Conservation (phyloP, 2,329 filamentous ascomycete species). For the Rasamsonia emersonii region DNA sequence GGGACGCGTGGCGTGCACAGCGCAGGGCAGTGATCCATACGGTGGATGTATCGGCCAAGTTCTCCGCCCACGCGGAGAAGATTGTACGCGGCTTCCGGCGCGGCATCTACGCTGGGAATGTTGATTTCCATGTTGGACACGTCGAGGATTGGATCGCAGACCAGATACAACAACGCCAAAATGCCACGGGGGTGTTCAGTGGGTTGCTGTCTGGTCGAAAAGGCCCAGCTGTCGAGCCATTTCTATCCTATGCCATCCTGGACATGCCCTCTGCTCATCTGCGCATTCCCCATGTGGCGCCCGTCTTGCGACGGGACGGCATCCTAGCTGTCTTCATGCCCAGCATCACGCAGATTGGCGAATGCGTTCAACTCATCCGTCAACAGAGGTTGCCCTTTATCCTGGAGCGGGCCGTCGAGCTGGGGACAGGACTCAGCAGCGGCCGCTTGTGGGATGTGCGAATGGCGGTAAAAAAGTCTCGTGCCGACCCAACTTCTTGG, state of each 20-base stretch:
- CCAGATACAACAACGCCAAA: constrained; percentile 37
- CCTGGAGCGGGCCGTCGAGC: constrained; percentile 37
- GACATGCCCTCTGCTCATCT: constrained; percentile 60
- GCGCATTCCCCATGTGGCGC: constrained; percentile 37
- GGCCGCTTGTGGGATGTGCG: constrained; percentile 42
- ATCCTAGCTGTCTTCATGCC: constrained; percentile 64
- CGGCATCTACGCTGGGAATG: constrained; percentile 59
- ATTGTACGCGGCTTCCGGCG: constrained; percentile 59
- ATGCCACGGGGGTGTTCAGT: constrained; percentile 5
- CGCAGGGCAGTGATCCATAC: constrained; percentile 67
- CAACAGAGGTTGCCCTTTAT: constrained; percentile 46
- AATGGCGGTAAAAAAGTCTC: constrained; percentile 28
- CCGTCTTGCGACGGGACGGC: constrained; percentile 55
- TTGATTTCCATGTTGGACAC: constrained; percentile 65
- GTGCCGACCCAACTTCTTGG: constrained; percentile 26
- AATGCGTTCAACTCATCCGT: constrained; percentile 50
- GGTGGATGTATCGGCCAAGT: constrained; percentile 55
- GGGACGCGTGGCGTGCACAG: constrained; percentile 39
- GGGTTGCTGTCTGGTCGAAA: constrained; percentile 10
- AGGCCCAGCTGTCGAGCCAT: constrained; percentile 39
- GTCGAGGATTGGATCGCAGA: constrained; percentile 55
- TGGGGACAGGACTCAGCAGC: constrained; percentile 37
- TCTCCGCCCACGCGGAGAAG: constrained; percentile 56
- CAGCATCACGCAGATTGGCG: constrained; percentile 67
- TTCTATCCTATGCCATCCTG: constrained; percentile 63